A percentile compares a stretch with the other conserved stretches of the same genome.
These are phyloP conservation scores for Pyrenochaeta sp. DNA, from an alignment of 2,329 filamentous ascomycete species.

Conservation along the genomic window DNA sequence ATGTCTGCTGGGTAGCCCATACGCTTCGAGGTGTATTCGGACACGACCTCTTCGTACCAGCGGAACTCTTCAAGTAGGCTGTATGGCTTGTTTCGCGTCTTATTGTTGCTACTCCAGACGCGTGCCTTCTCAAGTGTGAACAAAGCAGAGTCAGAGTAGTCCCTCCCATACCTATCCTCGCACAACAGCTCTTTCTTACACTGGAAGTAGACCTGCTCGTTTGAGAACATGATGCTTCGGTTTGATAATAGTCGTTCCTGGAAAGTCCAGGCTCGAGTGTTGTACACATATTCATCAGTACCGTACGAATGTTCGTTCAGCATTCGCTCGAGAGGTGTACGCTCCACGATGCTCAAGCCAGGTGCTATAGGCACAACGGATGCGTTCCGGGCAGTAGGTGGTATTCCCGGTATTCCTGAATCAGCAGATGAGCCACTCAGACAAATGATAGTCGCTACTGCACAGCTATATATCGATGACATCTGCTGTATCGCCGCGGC, in stretches of 20 bases:
- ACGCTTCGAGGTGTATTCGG: conserved; percentile 6
- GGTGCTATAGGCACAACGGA: conserved; percentile 2
- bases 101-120: conserved; percentile 1
- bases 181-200: conserved; percentile 4
- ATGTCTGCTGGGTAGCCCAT: conserved; percentile 8
- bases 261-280: conserved; percentile 18
- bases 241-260: conserved; percentile 14
- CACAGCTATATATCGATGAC: conserved; percentile 9
- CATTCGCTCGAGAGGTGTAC: conserved; percentile 4
- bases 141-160: conserved; percentile 1
- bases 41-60: conserved; percentile 9
- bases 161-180: conserved; percentile 2
- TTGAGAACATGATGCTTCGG: conserved; percentile 9
- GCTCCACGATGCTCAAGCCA: conserved; percentile 6
- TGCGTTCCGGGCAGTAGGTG: conserved; percentile 5
- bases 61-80: conserved; percentile 8
- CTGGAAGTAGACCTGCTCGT: conserved; percentile 9
- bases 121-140: conserved; percentile 6
- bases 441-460: conserved; percentile 6
- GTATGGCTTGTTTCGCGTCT: background rate
- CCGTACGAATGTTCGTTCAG: conserved; percentile 3
- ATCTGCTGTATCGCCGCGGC: conserved; percentile 3
- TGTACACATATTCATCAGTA: conserved; percentile 3
- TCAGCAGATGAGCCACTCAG: conserved; percentile 6
- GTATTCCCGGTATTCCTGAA: conserved; percentile 4